Evolutionary conservation across 192 early-diverging fungal species (phyloP).

Genomic region (Umbelopsis sp.): DNA sequence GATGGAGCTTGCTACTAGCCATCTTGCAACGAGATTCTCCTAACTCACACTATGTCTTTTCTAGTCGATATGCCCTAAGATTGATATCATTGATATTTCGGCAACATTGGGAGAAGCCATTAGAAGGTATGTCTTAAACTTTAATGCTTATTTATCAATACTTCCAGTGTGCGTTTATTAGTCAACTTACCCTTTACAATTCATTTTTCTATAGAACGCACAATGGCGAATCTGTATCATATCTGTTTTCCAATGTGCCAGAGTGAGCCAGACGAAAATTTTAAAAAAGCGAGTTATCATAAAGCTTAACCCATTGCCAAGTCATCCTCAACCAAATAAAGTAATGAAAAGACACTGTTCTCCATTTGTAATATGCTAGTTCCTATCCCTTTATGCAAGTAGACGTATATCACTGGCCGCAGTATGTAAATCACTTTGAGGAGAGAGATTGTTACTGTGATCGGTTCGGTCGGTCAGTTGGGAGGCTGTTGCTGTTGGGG

Average conservation of each 20-base stretch:
- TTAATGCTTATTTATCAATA: too few species aligned
- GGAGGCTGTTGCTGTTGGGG: too few species aligned
- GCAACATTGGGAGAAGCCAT: slow-evolving; percentile 78
- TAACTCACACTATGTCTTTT: background rate
- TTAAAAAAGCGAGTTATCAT: background rate
- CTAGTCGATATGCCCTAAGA: slow-evolving; percentile 63
- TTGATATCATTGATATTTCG: slow-evolving; percentile 82
- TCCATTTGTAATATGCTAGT: background rate
- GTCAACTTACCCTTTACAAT: too few species aligned
- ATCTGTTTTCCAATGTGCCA: slow-evolving; percentile 50
- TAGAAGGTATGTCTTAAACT: slow-evolving; percentile 36
- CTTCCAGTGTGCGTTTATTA: too few species aligned
- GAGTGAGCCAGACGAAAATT: slow-evolving; percentile 27
- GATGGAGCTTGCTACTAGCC: background rate
- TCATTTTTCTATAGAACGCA: slow-evolving; percentile 50
- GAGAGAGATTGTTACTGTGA: too few species aligned
- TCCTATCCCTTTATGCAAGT: background rate
- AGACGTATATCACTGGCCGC: background rate
- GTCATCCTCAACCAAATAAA: slow-evolving; percentile 1
- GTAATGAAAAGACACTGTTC: slow-evolving; percentile 1
- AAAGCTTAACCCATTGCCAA: background rate
- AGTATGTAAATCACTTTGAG: background rate
- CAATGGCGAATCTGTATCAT: slow-evolving; percentile 70
- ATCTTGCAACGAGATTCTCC: background rate
- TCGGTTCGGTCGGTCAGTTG: too few species aligned